Percentiles rank a stretch among this genome's conserved stretches.
These are phyloP conservation scores for Leishmania tropica DNA, from an alignment of 208 protist species.

Conservation along the genomic window DNA sequence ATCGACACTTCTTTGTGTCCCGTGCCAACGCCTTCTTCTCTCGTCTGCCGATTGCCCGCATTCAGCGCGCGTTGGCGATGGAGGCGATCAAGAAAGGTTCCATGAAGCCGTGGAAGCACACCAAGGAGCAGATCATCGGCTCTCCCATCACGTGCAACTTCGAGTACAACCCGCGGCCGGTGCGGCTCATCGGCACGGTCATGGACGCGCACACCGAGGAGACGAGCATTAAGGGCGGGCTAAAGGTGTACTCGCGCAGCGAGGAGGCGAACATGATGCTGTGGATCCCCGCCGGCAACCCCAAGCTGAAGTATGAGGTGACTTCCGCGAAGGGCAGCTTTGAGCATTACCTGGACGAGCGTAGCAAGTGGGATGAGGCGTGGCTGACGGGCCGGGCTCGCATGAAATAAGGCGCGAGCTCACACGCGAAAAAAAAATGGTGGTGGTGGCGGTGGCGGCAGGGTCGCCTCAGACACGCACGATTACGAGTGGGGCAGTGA, in stretches of 20 bases:
- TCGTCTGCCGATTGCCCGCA: slow-evolving; percentile 80
- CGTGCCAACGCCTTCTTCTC: slow-evolving; percentile 91
- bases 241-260: slow-evolving; percentile 91
- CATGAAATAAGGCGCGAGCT: slow-evolving; percentile 66
- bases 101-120: slow-evolving; percentile 91
- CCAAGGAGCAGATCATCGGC: slow-evolving; percentile 89
- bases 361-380: slow-evolving; percentile 92
- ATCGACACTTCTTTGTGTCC: slow-evolving; percentile 88
- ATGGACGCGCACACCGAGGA: slow-evolving; percentile 91
- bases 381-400: slow-evolving; percentile 89
- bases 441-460: background rate
- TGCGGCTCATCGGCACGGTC: slow-evolving; percentile 89
- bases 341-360: slow-evolving; percentile 90
- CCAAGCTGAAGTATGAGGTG: slow-evolving; percentile 90
- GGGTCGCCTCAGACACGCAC: background rate
- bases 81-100: slow-evolving; percentile 83
- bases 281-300: slow-evolving; percentile 88
- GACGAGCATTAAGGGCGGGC: slow-evolving; percentile 88
- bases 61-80: slow-evolving; percentile 86
- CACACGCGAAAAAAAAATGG: background rate
- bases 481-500: background rate
- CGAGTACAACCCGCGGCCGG: slow-evolving; percentile 90
- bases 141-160: slow-evolving; percentile 89
- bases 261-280: slow-evolving; percentile 93
- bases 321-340: slow-evolving; percentile 84